Percentiles rank a stretch among this genome's conserved stretches.
These are phyloP conservation scores for Suillus spraguei DNA, from an alignment of 768 basidiomycete species.

Conservation along the genomic window DNA sequence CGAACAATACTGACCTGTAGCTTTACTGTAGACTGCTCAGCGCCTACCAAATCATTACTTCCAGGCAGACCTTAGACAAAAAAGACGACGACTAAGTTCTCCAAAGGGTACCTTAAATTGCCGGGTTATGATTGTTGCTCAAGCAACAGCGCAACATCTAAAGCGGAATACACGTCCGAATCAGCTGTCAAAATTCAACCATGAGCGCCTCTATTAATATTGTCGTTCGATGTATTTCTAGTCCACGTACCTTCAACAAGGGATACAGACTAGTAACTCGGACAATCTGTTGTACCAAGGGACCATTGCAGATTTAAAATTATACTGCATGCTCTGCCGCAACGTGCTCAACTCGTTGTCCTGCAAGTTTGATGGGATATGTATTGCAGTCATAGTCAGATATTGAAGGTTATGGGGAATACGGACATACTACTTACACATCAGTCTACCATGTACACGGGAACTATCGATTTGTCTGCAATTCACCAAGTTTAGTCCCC, in stretches of 20 bases:
- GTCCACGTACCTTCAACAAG: background rate
- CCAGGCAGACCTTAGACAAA: background rate
- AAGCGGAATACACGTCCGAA: background rate
- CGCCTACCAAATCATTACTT: background rate
- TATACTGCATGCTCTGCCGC: background rate
- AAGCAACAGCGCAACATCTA: background rate
- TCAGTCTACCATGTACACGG: background rate
- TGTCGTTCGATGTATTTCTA: background rate
- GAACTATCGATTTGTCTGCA: background rate
- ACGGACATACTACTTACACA: background rate
- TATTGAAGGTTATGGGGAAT: background rate
- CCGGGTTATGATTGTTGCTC: background rate
- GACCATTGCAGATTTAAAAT: background rate
- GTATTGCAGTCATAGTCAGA: background rate
- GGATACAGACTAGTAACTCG: background rate
- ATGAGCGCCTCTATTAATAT: background rate
- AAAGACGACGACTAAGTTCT: background rate
- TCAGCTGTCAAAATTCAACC: background rate
- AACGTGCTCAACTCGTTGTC: background rate
- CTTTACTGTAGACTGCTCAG: background rate
- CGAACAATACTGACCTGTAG: background rate
- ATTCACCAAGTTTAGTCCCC: constrained; percentile 47
- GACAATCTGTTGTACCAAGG: background rate
- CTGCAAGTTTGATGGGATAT: background rate
- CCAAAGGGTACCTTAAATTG: background rate